Conservation (phyloP, 2,329 filamentous ascomycete genomes). For the Albophoma yamanashiensis region DNA sequence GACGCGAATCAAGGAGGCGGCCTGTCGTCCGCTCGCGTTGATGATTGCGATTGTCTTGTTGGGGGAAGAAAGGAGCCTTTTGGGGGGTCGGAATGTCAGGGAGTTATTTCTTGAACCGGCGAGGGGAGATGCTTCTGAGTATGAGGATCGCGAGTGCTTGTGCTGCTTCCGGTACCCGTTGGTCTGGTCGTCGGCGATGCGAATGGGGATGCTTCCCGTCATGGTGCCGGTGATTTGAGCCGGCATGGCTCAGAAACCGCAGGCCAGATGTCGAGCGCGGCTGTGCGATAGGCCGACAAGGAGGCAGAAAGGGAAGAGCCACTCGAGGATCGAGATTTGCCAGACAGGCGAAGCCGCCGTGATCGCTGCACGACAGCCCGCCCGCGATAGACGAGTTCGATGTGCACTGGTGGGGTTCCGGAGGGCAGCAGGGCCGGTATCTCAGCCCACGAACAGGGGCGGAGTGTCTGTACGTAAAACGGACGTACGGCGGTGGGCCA, state of each 20-base stretch:
- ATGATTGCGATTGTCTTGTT: slow-evolving; percentile 86
- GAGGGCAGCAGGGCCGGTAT: slow-evolving; percentile 1
- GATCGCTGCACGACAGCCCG: slow-evolving; percentile 10
- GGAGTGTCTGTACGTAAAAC: slow-evolving; percentile 23
- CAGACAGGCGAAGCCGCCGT: slow-evolving; percentile 15
- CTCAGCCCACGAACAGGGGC: slow-evolving; percentile 6
- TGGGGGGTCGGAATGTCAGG: slow-evolving; percentile 48
- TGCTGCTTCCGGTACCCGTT: slow-evolving; percentile 32
- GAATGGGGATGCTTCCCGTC: slow-evolving; percentile 26
- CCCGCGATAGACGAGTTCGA: slow-evolving; percentile 5
- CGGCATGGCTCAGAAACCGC: slow-evolving; percentile 20
- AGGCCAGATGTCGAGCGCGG: slow-evolving; percentile 1
- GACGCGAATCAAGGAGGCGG: slow-evolving; percentile 88
- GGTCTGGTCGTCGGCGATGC: slow-evolving; percentile 23
- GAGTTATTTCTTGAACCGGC: slow-evolving; percentile 46
- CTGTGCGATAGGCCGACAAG: slow-evolving; percentile 3
- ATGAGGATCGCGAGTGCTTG: slow-evolving; percentile 52
- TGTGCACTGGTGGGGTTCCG: slow-evolving; percentile 3
- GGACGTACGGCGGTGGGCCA: slow-evolving; percentile 21
- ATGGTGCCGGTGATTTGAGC: slow-evolving; percentile 27
- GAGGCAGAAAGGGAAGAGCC: not conserved
- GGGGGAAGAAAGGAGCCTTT: slow-evolving; percentile 46
- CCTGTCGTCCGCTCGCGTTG: slow-evolving; percentile 92
- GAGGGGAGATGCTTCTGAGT: slow-evolving; percentile 48
- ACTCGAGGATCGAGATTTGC: slow-evolving; percentile 5